A percentile compares a stretch with the other conserved stretches of the same genome.
Conservation (phyloP, 352 stramenopile genomes). For the Pythium scleroteichum region DNA sequence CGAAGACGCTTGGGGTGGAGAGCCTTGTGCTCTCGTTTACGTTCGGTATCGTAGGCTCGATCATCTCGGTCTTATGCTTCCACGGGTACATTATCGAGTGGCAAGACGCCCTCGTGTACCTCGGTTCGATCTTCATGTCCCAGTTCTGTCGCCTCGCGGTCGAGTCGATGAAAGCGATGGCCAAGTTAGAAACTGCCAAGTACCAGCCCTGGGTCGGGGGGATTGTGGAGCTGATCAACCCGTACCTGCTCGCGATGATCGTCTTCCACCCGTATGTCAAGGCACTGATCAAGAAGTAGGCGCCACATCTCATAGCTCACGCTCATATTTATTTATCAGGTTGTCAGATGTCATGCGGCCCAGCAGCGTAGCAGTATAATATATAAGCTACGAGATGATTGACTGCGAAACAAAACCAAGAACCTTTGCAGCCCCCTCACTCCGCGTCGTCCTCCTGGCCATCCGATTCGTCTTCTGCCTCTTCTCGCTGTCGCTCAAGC, state of each 20-base stretch:
- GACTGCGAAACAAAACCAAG: too few species aligned
- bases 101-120: conserved; percentile 18
- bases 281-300: conserved; percentile 33
- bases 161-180: conserved; percentile 43
- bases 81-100: conserved; percentile 18
- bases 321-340: conserved; percentile 22
- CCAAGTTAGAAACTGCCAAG: conserved; percentile 26
- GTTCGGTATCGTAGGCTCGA: conserved; percentile 28
- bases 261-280: conserved; percentile 69
- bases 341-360: conserved; percentile 1
- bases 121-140: conserved; percentile 17
- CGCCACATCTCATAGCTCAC: background rate
- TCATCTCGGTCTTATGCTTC: conserved; percentile 19
- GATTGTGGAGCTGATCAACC: conserved; percentile 54
- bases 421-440: background rate
- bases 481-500: conserved; percentile 1
- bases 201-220: conserved; percentile 28
- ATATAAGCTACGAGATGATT: background rate
- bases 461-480: background rate
- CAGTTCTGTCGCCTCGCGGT: conserved; percentile 36
- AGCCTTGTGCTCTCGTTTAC: conserved; percentile 39
- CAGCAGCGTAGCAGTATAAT: conserved; percentile 3
- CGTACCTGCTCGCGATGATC: conserved; percentile 62
- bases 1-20: conserved; percentile 18
- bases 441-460: conserved; percentile 19